phyloP scores from a whole-genome alignment of 2,329 filamentous ascomycete genomes.

The Cytospora piceae region DNA sequence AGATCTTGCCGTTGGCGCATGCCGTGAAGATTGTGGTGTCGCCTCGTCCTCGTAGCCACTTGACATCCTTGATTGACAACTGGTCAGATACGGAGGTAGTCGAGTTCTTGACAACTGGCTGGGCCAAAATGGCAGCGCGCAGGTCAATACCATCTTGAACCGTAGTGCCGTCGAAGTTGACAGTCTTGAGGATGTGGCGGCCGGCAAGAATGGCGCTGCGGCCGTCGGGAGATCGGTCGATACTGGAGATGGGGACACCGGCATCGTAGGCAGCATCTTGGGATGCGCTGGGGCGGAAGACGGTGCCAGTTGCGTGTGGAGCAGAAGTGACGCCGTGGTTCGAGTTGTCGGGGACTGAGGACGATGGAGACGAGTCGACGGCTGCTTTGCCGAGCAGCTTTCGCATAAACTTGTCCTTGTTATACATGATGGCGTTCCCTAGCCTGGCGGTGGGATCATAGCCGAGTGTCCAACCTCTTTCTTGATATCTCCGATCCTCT shows the following conservation, averaged over 20 bases:
- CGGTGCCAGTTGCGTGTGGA: slow-evolving; percentile 41
- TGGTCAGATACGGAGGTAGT: slow-evolving; percentile 54
- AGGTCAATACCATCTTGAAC: slow-evolving; percentile 63
- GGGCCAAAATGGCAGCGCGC: slow-evolving; percentile 57
- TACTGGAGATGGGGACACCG: slow-evolving; percentile 57
- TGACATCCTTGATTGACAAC: slow-evolving; percentile 66
- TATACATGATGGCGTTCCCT: slow-evolving; percentile 49
- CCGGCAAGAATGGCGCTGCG: slow-evolving; percentile 61
- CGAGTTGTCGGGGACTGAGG: slow-evolving; percentile 39
- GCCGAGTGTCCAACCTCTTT: background rate
- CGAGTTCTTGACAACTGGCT: slow-evolving; percentile 48
- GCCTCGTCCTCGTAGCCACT: slow-evolving; percentile 54
- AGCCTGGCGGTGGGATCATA: slow-evolving; percentile 32
- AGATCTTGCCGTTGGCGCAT: slow-evolving; percentile 66
- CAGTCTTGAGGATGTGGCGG: slow-evolving; percentile 63
- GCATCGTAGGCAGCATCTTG: slow-evolving; percentile 59
- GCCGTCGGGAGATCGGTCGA: slow-evolving; percentile 63
- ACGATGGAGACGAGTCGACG: slow-evolving; percentile 50
- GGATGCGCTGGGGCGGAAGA: slow-evolving; percentile 57
- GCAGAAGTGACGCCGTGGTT: slow-evolving; percentile 49
- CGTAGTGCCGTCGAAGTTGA: slow-evolving; percentile 57
- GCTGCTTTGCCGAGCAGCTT: slow-evolving; percentile 61
- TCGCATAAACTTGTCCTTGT: slow-evolving; percentile 61
- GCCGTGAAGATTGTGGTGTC: slow-evolving; percentile 64
- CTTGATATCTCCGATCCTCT: background rate